These are phyloP conservation scores for Malus sieversii DNA, from an alignment of 306 rosid species.

Conservation along the genomic window DNA sequence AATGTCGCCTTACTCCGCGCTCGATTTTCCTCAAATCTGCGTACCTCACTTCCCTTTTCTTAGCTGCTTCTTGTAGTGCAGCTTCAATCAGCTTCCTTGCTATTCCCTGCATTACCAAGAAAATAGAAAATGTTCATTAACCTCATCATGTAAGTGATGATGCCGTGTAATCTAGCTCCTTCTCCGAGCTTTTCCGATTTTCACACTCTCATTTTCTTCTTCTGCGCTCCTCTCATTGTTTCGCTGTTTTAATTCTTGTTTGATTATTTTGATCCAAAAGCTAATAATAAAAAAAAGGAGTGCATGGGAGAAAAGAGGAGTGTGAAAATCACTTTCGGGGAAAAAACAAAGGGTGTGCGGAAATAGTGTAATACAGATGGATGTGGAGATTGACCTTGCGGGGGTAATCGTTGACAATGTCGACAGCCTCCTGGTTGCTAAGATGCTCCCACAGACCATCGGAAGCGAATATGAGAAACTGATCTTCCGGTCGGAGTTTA, in stretches of 20 bases:
- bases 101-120: slow-evolving; percentile 47
- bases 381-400: slow-evolving; percentile 38
- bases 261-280: no score
- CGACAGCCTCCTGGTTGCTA: slow-evolving; percentile 62
- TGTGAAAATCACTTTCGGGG: neutral
- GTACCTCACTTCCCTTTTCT: slow-evolving; percentile 74
- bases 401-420: slow-evolving; percentile 55
- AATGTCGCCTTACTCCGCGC: slow-evolving; percentile 72
- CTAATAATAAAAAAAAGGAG: no score
- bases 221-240: neutral
- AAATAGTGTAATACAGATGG: neutral
- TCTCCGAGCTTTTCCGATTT: neutral
- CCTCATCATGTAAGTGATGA: neutral
- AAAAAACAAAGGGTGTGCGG: no score
- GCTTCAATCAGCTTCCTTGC: slow-evolving; percentile 58
- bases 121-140: neutral
- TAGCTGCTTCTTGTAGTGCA: slow-evolving; percentile 79
- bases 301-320: neutral
- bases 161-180: neutral
- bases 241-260: no score
- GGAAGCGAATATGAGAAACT: slow-evolving; percentile 70
- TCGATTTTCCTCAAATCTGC: slow-evolving; percentile 68
- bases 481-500: slow-evolving; percentile 54
- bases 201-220: neutral
- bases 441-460: slow-evolving; percentile 95